A percentile compares a stretch with the other conserved stretches of the same genome.
Evolutionary conservation across 306 rosid genomes (phyloP).

Genomic region (Castanea mollissima): DNA sequence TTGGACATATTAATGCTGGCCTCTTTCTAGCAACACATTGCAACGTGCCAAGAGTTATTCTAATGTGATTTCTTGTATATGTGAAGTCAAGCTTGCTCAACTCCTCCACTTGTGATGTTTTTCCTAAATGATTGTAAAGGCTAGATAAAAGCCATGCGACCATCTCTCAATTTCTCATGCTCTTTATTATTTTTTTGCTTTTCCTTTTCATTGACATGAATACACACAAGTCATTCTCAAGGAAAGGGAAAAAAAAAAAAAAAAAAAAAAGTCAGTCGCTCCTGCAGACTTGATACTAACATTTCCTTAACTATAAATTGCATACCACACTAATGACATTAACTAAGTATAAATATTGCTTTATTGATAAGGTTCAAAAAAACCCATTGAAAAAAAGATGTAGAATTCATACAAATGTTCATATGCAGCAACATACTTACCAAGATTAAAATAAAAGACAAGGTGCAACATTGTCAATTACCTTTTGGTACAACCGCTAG

Average conservation of each 20-base stretch:
- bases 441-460: background rate
- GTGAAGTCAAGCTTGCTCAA: background rate
- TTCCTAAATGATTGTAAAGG: background rate
- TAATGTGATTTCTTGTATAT: too few species aligned
- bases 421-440: background rate
- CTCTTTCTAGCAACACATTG: background rate
- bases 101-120: background rate
- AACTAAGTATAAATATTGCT: background rate
- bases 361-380: background rate
- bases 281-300: too few species aligned
- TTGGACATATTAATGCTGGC: constrained; percentile 11
- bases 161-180: background rate
- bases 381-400: background rate
- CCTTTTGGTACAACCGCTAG: background rate
- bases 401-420: background rate
- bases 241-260: too few species aligned
- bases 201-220: too few species aligned
- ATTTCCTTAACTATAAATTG: background rate
- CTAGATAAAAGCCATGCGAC: constrained; percentile 18
- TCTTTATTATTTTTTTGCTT: background rate
- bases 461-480: background rate
- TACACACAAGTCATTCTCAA: too few species aligned
- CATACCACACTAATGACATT: background rate
- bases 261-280: too few species aligned
- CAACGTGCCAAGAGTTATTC: background rate